Conservation (phyloP, 2,329 filamentous ascomycete genomes). For the Pseudogymnoascus sp. region DNA sequence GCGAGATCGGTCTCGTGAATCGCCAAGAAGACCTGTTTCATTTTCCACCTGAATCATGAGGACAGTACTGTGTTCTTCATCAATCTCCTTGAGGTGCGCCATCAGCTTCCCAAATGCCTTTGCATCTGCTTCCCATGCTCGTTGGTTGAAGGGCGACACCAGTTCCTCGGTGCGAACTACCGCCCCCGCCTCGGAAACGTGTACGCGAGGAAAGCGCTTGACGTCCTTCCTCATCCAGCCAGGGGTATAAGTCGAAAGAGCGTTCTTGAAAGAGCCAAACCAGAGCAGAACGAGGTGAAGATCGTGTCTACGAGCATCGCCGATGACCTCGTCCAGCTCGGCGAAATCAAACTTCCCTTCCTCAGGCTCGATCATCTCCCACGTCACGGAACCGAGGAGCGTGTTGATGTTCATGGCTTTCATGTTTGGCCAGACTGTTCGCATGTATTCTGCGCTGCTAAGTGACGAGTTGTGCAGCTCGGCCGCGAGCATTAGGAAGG, state of each 20-base stretch:
- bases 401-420: conserved; percentile 34
- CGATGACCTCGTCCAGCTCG: conserved; percentile 32
- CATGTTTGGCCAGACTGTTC: conserved; percentile 28
- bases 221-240: conserved; percentile 33
- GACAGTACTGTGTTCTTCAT: conserved; percentile 17
- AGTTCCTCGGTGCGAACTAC: conserved; percentile 32
- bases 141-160: conserved; percentile 29
- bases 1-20: conserved; percentile 18
- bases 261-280: conserved; percentile 38
- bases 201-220: conserved; percentile 33
- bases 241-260: conserved; percentile 34
- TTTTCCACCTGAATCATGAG: conserved; percentile 23
- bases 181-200: conserved; percentile 30
- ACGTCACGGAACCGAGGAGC: conserved; percentile 33
- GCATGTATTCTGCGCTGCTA: conserved; percentile 32
- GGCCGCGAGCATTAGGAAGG: conserved; percentile 32
- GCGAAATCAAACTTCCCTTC: conserved; percentile 34
- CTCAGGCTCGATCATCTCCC: conserved; percentile 35
- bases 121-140: conserved; percentile 30
- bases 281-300: conserved; percentile 36
- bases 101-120: conserved; percentile 32
- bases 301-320: conserved; percentile 27
- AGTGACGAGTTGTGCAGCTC: conserved; percentile 37
- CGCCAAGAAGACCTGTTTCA: conserved; percentile 20
- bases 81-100: conserved; percentile 20